Evolutionary conservation across 2,329 filamentous ascomycete species (phyloP).

Genomic region (Claviceps pazoutovae): DNA sequence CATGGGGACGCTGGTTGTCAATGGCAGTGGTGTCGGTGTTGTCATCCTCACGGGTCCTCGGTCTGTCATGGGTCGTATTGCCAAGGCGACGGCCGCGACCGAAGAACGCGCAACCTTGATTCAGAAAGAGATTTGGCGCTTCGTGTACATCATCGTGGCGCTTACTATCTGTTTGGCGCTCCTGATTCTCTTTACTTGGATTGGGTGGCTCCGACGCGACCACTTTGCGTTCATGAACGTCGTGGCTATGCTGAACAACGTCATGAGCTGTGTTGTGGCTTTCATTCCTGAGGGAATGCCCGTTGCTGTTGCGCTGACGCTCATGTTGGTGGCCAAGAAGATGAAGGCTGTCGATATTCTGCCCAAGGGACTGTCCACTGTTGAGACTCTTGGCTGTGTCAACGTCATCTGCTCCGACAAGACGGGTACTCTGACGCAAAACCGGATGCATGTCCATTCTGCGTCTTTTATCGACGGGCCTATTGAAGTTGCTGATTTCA

Average conservation of each 20-base stretch:
- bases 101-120: constrained; percentile 26
- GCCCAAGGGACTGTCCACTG: constrained; percentile 26
- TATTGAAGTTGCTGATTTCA: constrained; percentile 14
- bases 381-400: constrained; percentile 29
- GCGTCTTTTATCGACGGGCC: constrained; percentile 23
- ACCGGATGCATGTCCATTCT: constrained; percentile 29
- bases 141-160: constrained; percentile 27
- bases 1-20: constrained; percentile 28
- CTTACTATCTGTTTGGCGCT: constrained; percentile 25
- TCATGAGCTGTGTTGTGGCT: constrained; percentile 28
- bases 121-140: constrained; percentile 28
- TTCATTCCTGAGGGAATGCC: constrained; percentile 28
- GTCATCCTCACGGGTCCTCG: constrained; percentile 26
- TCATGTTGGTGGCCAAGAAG: constrained; percentile 27
- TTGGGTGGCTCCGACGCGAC: constrained; percentile 24
- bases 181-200: constrained; percentile 31
- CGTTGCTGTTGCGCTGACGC: constrained; percentile 23
- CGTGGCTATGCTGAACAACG: constrained; percentile 30
- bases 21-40: constrained; percentile 25
- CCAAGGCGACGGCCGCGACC: constrained; percentile 21
- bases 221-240: constrained; percentile 26
- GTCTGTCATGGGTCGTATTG: constrained; percentile 29
- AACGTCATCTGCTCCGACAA: constrained; percentile 31
- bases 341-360: constrained; percentile 30
- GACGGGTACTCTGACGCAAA: constrained; percentile 29